phyloP scores from a whole-genome alignment of 331 rosid species.

The Prunus yedoensis region DNA sequence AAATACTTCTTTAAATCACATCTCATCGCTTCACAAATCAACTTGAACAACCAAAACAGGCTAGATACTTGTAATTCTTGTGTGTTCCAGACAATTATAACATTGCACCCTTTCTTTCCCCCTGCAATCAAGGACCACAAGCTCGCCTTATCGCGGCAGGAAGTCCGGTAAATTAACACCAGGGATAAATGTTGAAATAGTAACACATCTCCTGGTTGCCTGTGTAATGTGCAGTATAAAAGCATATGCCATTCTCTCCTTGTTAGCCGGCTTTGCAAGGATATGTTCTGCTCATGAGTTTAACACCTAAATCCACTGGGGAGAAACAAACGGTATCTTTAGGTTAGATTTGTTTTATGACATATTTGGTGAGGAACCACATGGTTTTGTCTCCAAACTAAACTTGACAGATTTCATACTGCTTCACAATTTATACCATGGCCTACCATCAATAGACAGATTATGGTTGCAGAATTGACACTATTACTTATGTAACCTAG shows the following conservation, averaged over 20 bases:
- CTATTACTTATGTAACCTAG: not conserved
- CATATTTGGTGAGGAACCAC: slow-evolving; percentile 27
- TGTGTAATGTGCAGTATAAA: too few relatives aligned
- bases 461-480: slow-evolving; percentile 4
- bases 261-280: not conserved
- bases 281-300: not conserved
- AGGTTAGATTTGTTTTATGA: slow-evolving; percentile 15
- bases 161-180: too few relatives aligned
- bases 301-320: not conserved
- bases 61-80: not conserved
- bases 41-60: not conserved
- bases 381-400: slow-evolving; percentile 27
- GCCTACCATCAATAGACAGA: slow-evolving; percentile 6
- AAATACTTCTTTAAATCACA: not conserved
- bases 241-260: not conserved
- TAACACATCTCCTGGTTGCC: too few relatives aligned
- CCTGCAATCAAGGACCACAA: too few relatives aligned
- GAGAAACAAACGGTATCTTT: not conserved
- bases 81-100: not conserved
- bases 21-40: not conserved
- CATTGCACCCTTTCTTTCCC: too few relatives aligned
- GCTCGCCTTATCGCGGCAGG: too few relatives aligned
- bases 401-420: not conserved
- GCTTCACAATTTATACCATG: not conserved
- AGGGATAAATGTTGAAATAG: too few relatives aligned